Conservation (phyloP, 2,329 filamentous ascomycete genomes). For the Cladosporium sp. region DNA sequence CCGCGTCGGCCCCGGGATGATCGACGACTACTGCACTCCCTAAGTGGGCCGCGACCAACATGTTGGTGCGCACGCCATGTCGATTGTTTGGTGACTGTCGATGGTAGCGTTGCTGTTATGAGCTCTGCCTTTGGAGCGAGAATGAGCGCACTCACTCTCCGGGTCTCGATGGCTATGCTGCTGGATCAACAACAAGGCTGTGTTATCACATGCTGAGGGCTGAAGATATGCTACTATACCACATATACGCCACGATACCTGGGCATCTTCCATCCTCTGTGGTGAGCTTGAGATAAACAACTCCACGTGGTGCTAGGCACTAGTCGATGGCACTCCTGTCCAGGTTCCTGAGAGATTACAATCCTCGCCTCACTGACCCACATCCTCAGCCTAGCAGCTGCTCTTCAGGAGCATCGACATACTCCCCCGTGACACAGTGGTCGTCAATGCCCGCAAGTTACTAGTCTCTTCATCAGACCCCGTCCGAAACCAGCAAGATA, state of each 20-base stretch:
- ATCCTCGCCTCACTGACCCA: conserved; percentile 3
- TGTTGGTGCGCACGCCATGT: conserved; percentile 7
- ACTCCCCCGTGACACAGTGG: neutral
- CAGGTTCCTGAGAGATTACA: neutral
- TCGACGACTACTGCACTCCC: conserved; percentile 2
- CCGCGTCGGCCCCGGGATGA: conserved; percentile 1
- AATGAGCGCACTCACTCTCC: neutral
- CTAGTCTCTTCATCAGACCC: conserved; percentile 2
- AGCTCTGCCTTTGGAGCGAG: neutral
- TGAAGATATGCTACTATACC: neutral
- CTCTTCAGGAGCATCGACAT: neutral
- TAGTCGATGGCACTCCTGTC: neutral
- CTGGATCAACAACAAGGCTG: neutral
- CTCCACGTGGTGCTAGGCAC: neutral
- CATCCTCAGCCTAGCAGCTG: neutral
- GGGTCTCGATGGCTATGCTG: neutral
- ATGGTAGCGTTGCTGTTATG: neutral
- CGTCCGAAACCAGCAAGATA: neutral
- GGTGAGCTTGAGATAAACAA: neutral
- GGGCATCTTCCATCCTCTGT: neutral
- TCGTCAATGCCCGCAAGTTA: neutral
- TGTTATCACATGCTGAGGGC: neutral
- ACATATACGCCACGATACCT: neutral
- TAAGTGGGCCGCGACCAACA: neutral
- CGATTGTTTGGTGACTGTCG: neutral